phyloP scores from a whole-genome alignment of 306 rosid species.

The Astragalus membranaceus region DNA sequence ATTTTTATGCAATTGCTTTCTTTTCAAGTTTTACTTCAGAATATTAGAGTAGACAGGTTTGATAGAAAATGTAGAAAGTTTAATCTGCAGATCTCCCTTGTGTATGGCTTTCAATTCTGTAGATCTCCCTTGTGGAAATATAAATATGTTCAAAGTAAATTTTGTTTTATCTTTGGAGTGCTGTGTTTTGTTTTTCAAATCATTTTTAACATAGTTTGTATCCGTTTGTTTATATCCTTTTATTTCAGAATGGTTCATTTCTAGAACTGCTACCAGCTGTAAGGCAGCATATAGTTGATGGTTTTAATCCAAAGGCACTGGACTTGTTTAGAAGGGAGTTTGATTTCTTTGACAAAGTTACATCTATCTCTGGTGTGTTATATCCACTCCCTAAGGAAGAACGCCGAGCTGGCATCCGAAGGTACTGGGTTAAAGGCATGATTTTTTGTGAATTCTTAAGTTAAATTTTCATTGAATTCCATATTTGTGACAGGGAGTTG shows the following conservation, averaged over 20 bases:
- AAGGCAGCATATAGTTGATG: slow-evolving; percentile 74
- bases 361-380: slow-evolving; percentile 90
- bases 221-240: slow-evolving; percentile 19
- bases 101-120: background rate
- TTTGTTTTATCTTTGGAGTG: background rate
- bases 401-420: slow-evolving; percentile 85
- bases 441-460: slow-evolving; percentile 11
- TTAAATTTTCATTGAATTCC: background rate
- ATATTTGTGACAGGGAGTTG: slow-evolving; percentile 62
- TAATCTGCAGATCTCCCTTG: background rate
- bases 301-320: slow-evolving; percentile 66
- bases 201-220: slow-evolving; percentile 17
- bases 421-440: slow-evolving; percentile 44
- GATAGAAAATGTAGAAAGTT: background rate
- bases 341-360: slow-evolving; percentile 96
- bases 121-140: background rate
- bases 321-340: slow-evolving; percentile 82
- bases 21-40: background rate
- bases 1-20: background rate
- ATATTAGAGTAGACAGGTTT: background rate
- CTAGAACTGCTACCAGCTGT: slow-evolving; percentile 74
- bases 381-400: slow-evolving; percentile 84
- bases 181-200: background rate
- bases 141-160: background rate
- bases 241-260: slow-evolving; percentile 72